A percentile compares a stretch with the other conserved stretches of the same genome.
phyloP scores from a whole-genome alignment of 352 stramenopile genomes.

The Pythium aquatile region DNA sequence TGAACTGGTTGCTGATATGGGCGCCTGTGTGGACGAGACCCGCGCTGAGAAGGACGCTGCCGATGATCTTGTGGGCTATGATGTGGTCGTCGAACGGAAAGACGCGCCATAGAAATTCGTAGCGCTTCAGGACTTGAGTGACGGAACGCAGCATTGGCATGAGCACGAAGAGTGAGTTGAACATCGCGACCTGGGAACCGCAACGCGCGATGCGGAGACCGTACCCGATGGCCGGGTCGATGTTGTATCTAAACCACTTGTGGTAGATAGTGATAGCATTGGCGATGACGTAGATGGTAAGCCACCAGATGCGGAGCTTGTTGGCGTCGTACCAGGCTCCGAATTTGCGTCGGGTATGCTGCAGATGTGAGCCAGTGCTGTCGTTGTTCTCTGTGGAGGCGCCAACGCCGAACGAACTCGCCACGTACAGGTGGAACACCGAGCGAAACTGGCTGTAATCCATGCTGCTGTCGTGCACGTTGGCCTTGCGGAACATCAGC shows the following conservation, averaged over 20 bases:
- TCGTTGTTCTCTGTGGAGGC: conserved; percentile 26
- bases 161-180: conserved; percentile 77
- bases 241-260: conserved; percentile 71
- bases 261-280: conserved; percentile 72
- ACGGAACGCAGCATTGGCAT: conserved; percentile 82
- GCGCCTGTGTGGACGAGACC: conserved; percentile 61
- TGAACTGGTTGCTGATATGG: conserved; percentile 69
- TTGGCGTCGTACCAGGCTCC: conserved; percentile 63
- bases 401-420: conserved; percentile 45
- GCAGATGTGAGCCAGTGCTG: conserved; percentile 26
- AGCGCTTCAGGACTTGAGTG: conserved; percentile 68
- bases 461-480: conserved; percentile 59
- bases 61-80: conserved; percentile 74
- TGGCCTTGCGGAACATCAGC: conserved; percentile 72
- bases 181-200: conserved; percentile 72
- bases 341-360: conserved; percentile 51
- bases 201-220: conserved; percentile 68
- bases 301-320: conserved; percentile 78
- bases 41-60: conserved; percentile 49
- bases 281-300: conserved; percentile 65
- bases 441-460: conserved; percentile 61
- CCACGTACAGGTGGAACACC: conserved; percentile 73
- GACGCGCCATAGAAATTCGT: conserved; percentile 56
- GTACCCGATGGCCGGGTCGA: conserved; percentile 74
- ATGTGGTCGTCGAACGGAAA: conserved; percentile 83